Conservation (phyloP, 2,329 filamentous ascomycete genomes). For the Didymella glomerata region DNA sequence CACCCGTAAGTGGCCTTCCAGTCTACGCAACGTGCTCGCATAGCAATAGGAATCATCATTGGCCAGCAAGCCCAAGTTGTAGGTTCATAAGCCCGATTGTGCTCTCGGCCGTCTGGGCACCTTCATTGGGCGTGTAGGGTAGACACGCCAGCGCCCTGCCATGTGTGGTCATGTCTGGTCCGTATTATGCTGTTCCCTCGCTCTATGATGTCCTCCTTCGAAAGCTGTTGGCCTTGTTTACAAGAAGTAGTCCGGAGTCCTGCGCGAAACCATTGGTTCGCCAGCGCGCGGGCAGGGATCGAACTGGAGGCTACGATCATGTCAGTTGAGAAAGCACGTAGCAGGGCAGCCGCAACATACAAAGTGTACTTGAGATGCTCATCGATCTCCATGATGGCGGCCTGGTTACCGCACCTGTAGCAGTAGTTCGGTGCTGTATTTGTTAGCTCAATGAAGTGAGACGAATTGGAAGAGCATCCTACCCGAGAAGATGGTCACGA, state of each 20-base stretch:
- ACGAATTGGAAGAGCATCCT: background rate
- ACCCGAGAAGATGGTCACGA: conserved; percentile 93
- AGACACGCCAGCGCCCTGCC: background rate
- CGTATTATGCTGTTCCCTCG: conserved; percentile 18
- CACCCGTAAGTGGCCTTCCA: background rate
- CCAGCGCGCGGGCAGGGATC: conserved; percentile 97
- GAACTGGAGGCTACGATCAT: conserved; percentile 85
- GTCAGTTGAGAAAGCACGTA: conserved; percentile 30
- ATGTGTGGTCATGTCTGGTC: background rate
- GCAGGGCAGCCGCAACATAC: conserved; percentile 65
- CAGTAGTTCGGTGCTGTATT: conserved; percentile 74
- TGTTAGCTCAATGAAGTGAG: conserved; percentile 37
- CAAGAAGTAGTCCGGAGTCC: conserved; percentile 99
- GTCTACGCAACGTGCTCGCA: conserved; percentile 7
- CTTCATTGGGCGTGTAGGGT: background rate
- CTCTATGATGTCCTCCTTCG: conserved; percentile 32
- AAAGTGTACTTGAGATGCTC: conserved; percentile 99
- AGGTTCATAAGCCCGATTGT: background rate
- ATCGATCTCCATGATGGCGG: conserved; percentile 99
- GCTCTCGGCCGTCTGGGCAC: background rate
- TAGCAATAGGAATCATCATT: conserved; percentile 7
- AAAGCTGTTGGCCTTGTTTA: conserved; percentile 57
- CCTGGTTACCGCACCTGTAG: conserved; percentile 98
- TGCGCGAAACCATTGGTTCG: conserved; percentile 94
- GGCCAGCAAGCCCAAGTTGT: background rate